These are phyloP conservation scores for Pistacia atlantica DNA, from an alignment of 345 rosid species.

Conservation along the genomic window DNA sequence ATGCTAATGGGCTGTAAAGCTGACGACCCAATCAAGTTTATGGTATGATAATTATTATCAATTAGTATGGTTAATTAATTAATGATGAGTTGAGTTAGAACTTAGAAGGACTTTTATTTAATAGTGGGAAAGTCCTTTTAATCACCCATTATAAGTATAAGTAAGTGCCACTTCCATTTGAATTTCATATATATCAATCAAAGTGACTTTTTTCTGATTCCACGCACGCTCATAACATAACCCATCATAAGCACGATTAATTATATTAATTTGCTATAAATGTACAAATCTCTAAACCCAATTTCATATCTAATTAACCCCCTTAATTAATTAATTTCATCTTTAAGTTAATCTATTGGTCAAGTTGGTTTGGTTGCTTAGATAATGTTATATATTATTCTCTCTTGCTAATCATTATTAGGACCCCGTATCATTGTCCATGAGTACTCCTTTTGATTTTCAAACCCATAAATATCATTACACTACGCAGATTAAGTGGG, in stretches of 20 bases:
- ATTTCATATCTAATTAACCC: no score
- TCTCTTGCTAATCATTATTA: slow-evolving; percentile 24
- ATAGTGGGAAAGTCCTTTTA: slow-evolving; percentile 27
- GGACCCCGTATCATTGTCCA: neutral
- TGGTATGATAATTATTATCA: slow-evolving; percentile 10
- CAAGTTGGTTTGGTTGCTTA: slow-evolving; percentile 24
- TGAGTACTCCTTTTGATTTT: neutral
- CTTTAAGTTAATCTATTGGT: slow-evolving; percentile 13
- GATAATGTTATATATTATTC: slow-evolving; percentile 34
- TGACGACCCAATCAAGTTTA: neutral
- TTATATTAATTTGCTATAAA: neutral
- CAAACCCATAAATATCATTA: slow-evolving; percentile 9
- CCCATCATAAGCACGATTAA: slow-evolving; percentile 21
- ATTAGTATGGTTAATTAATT: neutral
- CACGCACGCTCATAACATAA: slow-evolving; percentile 28
- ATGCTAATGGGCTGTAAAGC: slow-evolving; percentile 4
- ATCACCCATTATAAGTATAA: slow-evolving; percentile 8
- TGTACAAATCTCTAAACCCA: neutral
- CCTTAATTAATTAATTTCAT: neutral
- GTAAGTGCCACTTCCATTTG: slow-evolving; percentile 24
- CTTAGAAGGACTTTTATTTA: neutral
- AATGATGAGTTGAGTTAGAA: slow-evolving; percentile 10
- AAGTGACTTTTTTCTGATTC: slow-evolving; percentile 26
- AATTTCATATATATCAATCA: slow-evolving; percentile 6
- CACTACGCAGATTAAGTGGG: slow-evolving; percentile 13